phyloP scores from a whole-genome alignment of 2,329 filamentous ascomycete genomes.

The Aphanoascus verrucosus region DNA sequence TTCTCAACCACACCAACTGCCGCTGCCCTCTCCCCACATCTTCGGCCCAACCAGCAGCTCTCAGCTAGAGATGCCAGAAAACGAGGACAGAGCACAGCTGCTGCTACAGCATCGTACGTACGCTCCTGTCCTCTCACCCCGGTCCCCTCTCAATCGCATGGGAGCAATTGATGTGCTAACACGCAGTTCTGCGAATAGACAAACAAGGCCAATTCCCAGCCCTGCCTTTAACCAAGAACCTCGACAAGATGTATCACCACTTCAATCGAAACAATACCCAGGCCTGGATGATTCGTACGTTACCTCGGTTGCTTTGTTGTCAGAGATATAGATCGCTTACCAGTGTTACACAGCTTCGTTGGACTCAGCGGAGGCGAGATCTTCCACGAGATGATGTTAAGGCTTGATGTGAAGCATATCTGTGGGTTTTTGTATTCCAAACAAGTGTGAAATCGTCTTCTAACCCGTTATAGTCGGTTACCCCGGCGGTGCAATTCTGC shows the following conservation, averaged over 20 bases:
- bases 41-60: slow-evolving; percentile 30
- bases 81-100: slow-evolving; percentile 39
- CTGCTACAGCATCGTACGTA: slow-evolving; percentile 47
- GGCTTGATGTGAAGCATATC: slow-evolving; percentile 83
- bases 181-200: slow-evolving; percentile 29
- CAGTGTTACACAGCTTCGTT: slow-evolving; percentile 55
- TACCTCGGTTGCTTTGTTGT: not conserved
- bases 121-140: not conserved
- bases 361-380: slow-evolving; percentile 93
- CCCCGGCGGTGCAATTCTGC: slow-evolving; percentile 89
- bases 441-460: not conserved
- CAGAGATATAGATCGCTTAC: slow-evolving; percentile 2
- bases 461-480: slow-evolving; percentile 56
- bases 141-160: not conserved
- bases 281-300: slow-evolving; percentile 75
- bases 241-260: slow-evolving; percentile 56
- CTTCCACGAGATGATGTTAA: slow-evolving; percentile 98
- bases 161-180: slow-evolving; percentile 14
- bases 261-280: slow-evolving; percentile 49
- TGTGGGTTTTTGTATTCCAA: slow-evolving; percentile 50
- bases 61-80: slow-evolving; percentile 26
- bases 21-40: slow-evolving; percentile 38
- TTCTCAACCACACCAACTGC: slow-evolving; percentile 39
- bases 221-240: slow-evolving; percentile 48
- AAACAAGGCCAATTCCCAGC: slow-evolving; percentile 50